phyloP scores from a whole-genome alignment of 306 rosid genomes.

The Prunus fruticosa region DNA sequence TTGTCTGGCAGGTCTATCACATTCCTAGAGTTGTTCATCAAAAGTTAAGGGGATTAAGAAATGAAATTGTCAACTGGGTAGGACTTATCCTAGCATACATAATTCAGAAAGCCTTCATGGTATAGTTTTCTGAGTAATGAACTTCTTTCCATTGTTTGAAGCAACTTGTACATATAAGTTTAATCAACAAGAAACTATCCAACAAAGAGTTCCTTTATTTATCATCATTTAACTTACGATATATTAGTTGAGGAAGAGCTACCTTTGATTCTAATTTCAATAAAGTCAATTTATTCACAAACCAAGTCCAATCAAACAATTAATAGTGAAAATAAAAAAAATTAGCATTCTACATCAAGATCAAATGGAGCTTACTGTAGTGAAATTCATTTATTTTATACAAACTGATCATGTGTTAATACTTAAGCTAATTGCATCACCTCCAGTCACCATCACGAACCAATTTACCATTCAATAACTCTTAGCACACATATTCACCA shows the following conservation, averaged over 20 bases:
- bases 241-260: neutral
- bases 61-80: neutral
- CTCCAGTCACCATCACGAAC: neutral
- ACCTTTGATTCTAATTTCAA: neutral
- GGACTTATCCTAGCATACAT: neutral
- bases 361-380: neutral
- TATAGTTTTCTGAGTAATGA: too few relatives aligned
- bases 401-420: neutral
- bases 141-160: too few relatives aligned
- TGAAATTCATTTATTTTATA: neutral
- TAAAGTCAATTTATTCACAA: neutral
- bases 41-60: neutral
- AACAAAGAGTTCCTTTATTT: too few relatives aligned
- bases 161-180: neutral
- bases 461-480: neutral
- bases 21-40: neutral
- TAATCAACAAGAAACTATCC: too few relatives aligned
- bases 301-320: neutral
- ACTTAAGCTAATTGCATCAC: neutral
- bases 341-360: neutral
- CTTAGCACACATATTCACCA: neutral
- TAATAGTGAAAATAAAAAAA: neutral
- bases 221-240: too few relatives aligned
- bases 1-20: neutral
- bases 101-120: too few relatives aligned